phyloP scores from a whole-genome alignment of 768 basidiomycete genomes.

The Pilatotrama ljubarskyi region DNA sequence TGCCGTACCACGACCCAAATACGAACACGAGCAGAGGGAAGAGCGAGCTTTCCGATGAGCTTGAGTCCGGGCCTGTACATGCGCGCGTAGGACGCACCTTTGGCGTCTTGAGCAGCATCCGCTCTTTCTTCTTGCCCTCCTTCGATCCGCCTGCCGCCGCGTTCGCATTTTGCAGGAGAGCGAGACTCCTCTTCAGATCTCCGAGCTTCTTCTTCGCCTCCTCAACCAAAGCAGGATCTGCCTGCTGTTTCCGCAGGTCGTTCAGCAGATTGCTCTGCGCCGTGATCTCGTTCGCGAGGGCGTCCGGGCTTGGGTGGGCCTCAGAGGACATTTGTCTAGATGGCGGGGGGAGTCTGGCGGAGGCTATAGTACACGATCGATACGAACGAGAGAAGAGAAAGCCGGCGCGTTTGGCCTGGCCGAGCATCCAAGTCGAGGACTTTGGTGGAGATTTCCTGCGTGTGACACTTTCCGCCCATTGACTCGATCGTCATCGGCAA shows the following conservation, averaged over 20 bases:
- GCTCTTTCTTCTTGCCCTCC: conserved; percentile 60
- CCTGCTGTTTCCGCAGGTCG: conserved; percentile 57
- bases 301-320: conserved; percentile 31
- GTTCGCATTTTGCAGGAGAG: conserved; percentile 34
- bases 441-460: conserved; percentile 15
- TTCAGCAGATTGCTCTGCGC: conserved; percentile 59
- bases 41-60: conserved; percentile 19
- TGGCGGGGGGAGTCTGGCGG: neutral
- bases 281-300: conserved; percentile 56
- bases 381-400: conserved; percentile 8
- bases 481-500: conserved; percentile 19
- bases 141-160: conserved; percentile 42
- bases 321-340: conserved; percentile 38
- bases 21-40: neutral
- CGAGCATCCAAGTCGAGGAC: conserved; percentile 16
- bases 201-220: conserved; percentile 69
- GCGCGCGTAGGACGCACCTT: conserved; percentile 57
- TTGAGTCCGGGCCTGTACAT: conserved; percentile 3
- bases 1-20: neutral
- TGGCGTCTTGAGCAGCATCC: conserved; percentile 85
- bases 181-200: conserved; percentile 61
- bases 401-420: conserved; percentile 11
- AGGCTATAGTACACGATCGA: conserved; percentile 16
- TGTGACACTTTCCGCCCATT: conserved; percentile 8
- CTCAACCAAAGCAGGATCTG: conserved; percentile 51